These are phyloP conservation scores for Bruguiera sexangula DNA, from an alignment of 345 rosid species.

Conservation along the genomic window DNA sequence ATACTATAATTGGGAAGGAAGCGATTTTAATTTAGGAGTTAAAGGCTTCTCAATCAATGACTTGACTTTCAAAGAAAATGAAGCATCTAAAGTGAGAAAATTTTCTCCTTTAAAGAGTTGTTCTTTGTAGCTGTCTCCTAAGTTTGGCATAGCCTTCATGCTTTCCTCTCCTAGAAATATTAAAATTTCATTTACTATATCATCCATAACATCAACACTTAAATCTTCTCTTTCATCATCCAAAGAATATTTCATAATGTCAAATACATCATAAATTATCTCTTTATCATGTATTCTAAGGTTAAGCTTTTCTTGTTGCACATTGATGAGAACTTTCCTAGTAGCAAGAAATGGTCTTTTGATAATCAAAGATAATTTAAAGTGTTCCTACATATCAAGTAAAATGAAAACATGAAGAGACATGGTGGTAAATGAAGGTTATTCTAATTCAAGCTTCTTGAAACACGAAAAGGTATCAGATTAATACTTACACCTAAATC, in stretches of 20 bases:
- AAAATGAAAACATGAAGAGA: not conserved
- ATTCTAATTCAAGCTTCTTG: not conserved
- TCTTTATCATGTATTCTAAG: too few species aligned
- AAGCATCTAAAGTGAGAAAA: not conserved
- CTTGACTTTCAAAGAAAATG: not conserved
- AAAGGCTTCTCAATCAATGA: not conserved
- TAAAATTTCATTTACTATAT: too few species aligned
- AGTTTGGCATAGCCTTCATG: too few species aligned
- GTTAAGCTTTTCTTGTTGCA: too few species aligned
- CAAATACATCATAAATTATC: too few species aligned
- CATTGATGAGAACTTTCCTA: too few species aligned
- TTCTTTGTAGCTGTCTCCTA: too few species aligned
- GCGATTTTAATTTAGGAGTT: not conserved
- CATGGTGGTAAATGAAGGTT: not conserved
- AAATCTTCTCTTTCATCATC: not conserved
- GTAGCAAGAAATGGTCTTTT: too few species aligned
- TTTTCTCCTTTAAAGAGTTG: too few species aligned
- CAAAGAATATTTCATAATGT: not conserved
- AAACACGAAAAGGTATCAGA: not conserved
- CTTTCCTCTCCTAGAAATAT: not conserved
- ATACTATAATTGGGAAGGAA: not conserved
- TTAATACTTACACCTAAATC: not conserved
- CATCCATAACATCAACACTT: not conserved
- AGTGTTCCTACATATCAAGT: too few species aligned
- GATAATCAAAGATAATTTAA: too few species aligned